Conservation (phyloP, 2,329 filamentous ascomycete genomes). For the Chrysoporthe cubensis region DNA sequence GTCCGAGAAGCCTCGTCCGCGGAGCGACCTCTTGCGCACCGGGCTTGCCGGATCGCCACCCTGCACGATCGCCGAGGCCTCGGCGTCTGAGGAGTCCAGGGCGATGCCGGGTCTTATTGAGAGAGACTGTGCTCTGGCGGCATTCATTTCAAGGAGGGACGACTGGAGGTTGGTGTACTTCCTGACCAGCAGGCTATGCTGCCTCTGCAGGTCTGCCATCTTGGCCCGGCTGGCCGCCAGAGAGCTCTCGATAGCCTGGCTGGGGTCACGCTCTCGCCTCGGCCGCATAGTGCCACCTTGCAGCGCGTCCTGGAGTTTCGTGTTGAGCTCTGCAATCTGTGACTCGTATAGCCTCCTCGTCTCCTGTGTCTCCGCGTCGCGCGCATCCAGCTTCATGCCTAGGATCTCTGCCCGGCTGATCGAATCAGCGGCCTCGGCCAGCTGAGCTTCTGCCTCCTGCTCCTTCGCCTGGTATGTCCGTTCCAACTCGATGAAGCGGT, state of each 20-base stretch:
- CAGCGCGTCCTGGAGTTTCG: constrained; percentile 47
- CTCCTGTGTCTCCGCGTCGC: constrained; percentile 51
- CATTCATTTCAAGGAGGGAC: constrained; percentile 50
- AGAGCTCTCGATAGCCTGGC: constrained; percentile 47
- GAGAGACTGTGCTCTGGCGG: constrained; percentile 23
- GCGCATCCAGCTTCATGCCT: constrained; percentile 58
- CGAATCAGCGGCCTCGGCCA: constrained; percentile 61
- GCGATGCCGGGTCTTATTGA: constrained; percentile 26
- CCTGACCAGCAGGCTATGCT: constrained; percentile 52
- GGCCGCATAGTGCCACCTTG: constrained; percentile 28
- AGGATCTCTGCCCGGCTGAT: constrained; percentile 63
- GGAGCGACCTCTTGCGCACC: constrained; percentile 42
- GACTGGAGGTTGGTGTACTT: constrained; percentile 59
- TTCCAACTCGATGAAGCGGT: constrained; percentile 63
- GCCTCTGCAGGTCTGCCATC: constrained; percentile 58
- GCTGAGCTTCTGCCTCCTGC: constrained; percentile 59
- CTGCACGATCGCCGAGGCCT: constrained; percentile 40
- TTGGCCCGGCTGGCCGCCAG: constrained; percentile 57
- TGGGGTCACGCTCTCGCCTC: constrained; percentile 35
- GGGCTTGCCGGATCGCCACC: constrained; percentile 40
- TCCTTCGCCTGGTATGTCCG: constrained; percentile 68
- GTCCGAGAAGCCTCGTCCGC: constrained; percentile 47
- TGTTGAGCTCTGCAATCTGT: constrained; percentile 53
- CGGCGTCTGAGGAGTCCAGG: constrained; percentile 39
- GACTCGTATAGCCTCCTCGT: constrained; percentile 49